phyloP scores from a whole-genome alignment of 306 rosid genomes.

The Citrullus amarus region DNA sequence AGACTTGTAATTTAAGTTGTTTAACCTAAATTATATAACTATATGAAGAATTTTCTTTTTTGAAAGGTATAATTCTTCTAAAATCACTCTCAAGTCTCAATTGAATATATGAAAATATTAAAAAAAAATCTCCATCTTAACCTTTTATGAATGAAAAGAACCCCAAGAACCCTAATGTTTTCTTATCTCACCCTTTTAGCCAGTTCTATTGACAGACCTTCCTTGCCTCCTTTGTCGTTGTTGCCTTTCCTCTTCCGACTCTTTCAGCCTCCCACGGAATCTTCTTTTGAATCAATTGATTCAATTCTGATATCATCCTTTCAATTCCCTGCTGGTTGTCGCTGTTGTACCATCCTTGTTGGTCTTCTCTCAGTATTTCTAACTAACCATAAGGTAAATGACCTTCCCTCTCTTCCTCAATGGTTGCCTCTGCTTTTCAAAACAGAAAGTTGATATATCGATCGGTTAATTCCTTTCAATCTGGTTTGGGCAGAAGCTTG shows the following conservation, averaged over 20 bases:
- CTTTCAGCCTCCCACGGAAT: background rate
- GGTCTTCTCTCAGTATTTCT: background rate
- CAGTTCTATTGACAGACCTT: background rate
- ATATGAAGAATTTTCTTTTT: too few species aligned
- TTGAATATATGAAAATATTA: background rate
- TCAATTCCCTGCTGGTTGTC: too few species aligned
- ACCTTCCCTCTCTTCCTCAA: background rate
- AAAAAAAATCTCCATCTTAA: background rate
- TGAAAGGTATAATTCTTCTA: background rate
- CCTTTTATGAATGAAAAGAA: background rate
- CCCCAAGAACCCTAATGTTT: background rate
- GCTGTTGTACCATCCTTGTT: background rate
- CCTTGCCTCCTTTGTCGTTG: background rate
- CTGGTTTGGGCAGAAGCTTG: background rate
- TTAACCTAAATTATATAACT: too few species aligned
- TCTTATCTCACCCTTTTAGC: background rate
- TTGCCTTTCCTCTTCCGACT: background rate
- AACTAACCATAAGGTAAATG: background rate
- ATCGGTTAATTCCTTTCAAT: too few species aligned
- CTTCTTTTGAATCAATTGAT: background rate
- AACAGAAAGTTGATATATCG: too few species aligned
- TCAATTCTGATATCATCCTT: background rate
- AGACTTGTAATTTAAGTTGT: too few species aligned
- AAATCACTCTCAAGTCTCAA: background rate
- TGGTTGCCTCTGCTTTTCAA: background rate